Conservation (phyloP, 805 yeast species). For the Candida peoriensis region DNA sequence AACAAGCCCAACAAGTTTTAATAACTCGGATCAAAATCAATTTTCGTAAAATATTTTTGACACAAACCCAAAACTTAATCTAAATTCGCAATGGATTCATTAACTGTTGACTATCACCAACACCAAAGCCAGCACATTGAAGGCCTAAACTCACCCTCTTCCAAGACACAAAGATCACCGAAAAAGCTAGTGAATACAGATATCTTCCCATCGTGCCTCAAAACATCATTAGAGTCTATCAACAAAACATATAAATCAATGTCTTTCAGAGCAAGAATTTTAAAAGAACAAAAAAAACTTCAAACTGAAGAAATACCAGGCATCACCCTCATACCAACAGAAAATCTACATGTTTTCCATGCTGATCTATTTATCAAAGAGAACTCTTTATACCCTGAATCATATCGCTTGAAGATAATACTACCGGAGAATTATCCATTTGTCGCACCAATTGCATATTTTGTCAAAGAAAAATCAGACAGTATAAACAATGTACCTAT, state of each 20-base stretch:
- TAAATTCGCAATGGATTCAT: too few species aligned
- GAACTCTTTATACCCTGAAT: conserved; percentile 32
- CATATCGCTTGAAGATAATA: conserved; percentile 38
- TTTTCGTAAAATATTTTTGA: too few species aligned
- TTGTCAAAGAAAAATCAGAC: conserved; percentile 26
- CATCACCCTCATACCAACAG: conserved; percentile 26
- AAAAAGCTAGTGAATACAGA: too few species aligned
- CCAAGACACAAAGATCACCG: too few species aligned
- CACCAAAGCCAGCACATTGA: too few species aligned
- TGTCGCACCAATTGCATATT: conserved; percentile 52
- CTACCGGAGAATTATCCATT: conserved; percentile 50
- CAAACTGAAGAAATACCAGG: conserved; percentile 19
- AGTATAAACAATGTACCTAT: conserved; percentile 1
- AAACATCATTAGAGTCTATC: conserved; percentile 3
- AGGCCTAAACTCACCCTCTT: too few species aligned
- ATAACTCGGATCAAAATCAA: too few species aligned
- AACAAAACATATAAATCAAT: conserved; percentile 6
- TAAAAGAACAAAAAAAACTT: conserved; percentile 21
- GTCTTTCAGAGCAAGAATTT: conserved; percentile 19
- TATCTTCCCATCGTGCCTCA: neutral
- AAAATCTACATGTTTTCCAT: conserved; percentile 28
- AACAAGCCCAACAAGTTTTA: too few species aligned
- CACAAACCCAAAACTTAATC: too few species aligned
- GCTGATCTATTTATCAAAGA: conserved; percentile 34
- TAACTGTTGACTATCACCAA: too few species aligned